Conservation (phyloP, 768 basidiomycete genomes). For the Mycena pura region DNA sequence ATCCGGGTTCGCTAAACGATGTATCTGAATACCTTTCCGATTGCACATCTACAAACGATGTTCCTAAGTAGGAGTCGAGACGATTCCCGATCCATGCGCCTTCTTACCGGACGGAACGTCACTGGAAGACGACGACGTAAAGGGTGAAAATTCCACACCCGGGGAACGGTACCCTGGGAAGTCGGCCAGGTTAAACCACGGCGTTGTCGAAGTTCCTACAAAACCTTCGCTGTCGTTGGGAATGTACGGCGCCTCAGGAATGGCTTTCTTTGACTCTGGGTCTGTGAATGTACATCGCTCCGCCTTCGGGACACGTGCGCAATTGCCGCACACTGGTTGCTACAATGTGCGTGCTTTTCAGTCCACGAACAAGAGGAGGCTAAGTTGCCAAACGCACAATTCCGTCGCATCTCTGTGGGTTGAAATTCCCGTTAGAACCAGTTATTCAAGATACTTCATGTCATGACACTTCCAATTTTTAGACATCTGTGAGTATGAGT, state of each 20-base stretch:
- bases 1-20: neutral
- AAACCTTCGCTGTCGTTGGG: no score
- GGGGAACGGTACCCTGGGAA: neutral
- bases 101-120: neutral
- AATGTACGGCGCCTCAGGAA: no score
- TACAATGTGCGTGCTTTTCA: neutral
- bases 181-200: neutral
- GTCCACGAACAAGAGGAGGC: neutral
- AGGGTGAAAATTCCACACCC: neutral
- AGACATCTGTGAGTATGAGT: neutral
- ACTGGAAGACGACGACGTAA: neutral
- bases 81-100: no score
- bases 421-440: neutral
- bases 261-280: neutral
- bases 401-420: constrained; percentile 14
- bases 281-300: neutral
- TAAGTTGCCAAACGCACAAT: neutral
- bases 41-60: neutral
- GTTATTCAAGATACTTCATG: neutral
- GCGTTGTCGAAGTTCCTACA: neutral
- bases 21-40: neutral
- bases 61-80: no score
- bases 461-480: neutral
- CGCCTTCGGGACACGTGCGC: constrained; percentile 7
- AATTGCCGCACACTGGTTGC: constrained; percentile 11